Evolutionary conservation across 2,329 filamentous ascomycete species (phyloP).

Genomic region (Diaporthe sp.): DNA sequence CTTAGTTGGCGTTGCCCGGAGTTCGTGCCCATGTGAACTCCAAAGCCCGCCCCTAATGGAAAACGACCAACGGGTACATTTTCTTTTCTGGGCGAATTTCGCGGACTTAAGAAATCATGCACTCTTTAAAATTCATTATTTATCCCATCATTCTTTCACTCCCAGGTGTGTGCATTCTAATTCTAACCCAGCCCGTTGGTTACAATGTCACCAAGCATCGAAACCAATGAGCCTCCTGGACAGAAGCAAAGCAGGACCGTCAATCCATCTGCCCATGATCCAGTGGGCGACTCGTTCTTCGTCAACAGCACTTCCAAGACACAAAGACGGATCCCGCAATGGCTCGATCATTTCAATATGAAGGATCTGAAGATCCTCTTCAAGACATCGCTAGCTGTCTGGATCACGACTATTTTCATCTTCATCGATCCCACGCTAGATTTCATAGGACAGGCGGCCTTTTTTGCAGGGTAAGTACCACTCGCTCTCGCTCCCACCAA

Average conservation of each 20-base stretch:
- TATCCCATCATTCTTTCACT: not conserved
- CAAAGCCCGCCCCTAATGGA: not conserved
- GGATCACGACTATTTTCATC: not conserved
- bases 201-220: not conserved
- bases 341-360: not conserved
- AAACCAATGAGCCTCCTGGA: not conserved
- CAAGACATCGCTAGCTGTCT: conserved; percentile 4
- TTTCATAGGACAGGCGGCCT: not conserved
- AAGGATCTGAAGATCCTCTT: conserved; percentile 5
- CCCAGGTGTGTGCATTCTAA: not conserved
- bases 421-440: not conserved
- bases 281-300: not conserved
- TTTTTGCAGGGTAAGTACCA: not conserved
- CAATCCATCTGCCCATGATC: not conserved
- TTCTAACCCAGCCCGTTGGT: not conserved
- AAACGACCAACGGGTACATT: not conserved
- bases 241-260: not conserved
- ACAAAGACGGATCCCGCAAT: conserved; percentile 1
- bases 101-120: not conserved
- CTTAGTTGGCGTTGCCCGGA: too few species aligned
- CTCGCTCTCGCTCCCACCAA: not conserved
- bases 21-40: not conserved
- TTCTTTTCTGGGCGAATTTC: not conserved
- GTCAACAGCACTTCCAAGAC: not conserved
- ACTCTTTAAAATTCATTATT: not conserved